Evolutionary conservation across 164 flowering plant species (phyloP).

Genomic region (Annona squamosa): DNA sequence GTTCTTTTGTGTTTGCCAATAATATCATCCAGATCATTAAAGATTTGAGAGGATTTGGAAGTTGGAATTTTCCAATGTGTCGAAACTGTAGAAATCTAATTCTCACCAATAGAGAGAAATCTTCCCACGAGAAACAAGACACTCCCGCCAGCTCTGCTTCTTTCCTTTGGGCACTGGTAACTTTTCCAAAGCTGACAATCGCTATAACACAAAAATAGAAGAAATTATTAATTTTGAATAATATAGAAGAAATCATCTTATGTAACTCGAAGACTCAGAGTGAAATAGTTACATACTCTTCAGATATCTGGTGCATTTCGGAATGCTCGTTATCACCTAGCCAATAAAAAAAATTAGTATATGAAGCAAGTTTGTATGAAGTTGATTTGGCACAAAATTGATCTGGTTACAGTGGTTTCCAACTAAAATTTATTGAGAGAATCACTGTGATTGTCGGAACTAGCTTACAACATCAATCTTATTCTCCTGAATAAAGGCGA

Average conservation of each 20-base stretch:
- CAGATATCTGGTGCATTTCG: constrained; percentile 47
- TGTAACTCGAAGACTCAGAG: not conserved
- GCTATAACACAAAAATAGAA: constrained; percentile 36
- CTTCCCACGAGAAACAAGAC: constrained; percentile 84
- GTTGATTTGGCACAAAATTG: too few species aligned
- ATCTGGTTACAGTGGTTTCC: not conserved
- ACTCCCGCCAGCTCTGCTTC: constrained; percentile 72
- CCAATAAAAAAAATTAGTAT: constrained; percentile 10
- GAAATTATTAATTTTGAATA: not conserved
- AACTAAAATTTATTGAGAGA: not conserved
- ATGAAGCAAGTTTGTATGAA: not conserved
- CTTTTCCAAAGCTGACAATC: constrained; percentile 76
- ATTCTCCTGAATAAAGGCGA: constrained; percentile 79
- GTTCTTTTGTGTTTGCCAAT: not conserved
- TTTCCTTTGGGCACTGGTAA: constrained; percentile 47
- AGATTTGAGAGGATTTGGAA: not conserved
- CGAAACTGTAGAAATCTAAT: not conserved
- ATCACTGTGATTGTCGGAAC: not conserved
- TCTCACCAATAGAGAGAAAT: constrained; percentile 54
- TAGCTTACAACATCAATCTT: constrained; percentile 61
- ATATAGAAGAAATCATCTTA: not conserved
- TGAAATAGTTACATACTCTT: constrained; percentile 48
- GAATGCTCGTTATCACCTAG: constrained; percentile 71
- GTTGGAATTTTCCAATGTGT: not conserved
- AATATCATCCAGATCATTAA: not conserved